phyloP scores from a whole-genome alignment of 2,329 filamentous ascomycete species.

The Cercospora zeae-maydis region DNA sequence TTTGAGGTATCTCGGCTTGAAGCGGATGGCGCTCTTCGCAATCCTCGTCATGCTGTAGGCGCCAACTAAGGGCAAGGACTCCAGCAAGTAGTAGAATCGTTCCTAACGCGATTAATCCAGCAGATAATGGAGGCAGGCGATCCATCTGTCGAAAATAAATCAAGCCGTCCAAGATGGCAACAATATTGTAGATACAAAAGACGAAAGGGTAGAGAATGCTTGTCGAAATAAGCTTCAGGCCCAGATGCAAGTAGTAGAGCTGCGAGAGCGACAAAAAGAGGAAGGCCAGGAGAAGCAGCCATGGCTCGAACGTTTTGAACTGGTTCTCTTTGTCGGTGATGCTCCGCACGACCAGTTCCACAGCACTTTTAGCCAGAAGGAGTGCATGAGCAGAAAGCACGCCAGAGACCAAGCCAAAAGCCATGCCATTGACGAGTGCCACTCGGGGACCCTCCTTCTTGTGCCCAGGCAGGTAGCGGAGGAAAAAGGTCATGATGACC shows the following conservation, averaged over 20 bases:
- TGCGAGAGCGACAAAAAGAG: constrained; percentile 80
- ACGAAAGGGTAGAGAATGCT: constrained; percentile 94
- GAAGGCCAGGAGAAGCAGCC: constrained; percentile 81
- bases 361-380: constrained; percentile 90
- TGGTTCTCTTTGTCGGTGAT: constrained; percentile 83
- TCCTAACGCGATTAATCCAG: constrained; percentile 77
- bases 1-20: constrained; percentile 48
- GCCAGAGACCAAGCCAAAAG: constrained; percentile 82
- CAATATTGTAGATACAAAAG: constrained; percentile 98
- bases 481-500: constrained; percentile 56
- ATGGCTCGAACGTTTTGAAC: constrained; percentile 92
- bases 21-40: constrained; percentile 49
- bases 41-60: constrained; percentile 69
- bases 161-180: constrained; percentile 92
- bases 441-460: constrained; percentile 38
- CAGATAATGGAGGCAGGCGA: constrained; percentile 70
- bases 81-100: constrained; percentile 81
- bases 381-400: constrained; percentile 91
- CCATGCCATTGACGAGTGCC: constrained; percentile 72
- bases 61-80: constrained; percentile 89
- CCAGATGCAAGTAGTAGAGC: constrained; percentile 90
- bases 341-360: constrained; percentile 86
- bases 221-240: constrained; percentile 90
- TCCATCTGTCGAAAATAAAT: constrained; percentile 94
- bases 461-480: constrained; percentile 31